Percentiles rank a stretch among this genome's conserved stretches.
phyloP scores from a whole-genome alignment of 2,329 filamentous ascomycete species.

The Nigrospora osmanthi region DNA sequence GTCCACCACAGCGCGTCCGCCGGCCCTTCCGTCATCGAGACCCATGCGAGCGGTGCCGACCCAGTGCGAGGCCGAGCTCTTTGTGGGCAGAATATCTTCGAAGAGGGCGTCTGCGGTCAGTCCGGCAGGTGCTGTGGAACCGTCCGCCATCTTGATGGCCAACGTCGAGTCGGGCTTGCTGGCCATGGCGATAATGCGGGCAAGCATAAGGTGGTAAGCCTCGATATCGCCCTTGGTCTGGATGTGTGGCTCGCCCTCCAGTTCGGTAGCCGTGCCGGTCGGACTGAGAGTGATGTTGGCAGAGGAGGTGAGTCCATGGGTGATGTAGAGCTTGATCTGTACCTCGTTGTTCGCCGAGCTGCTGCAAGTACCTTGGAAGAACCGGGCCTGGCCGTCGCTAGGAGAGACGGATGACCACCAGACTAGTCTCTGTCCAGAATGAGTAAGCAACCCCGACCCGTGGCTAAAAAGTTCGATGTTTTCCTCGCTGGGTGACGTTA shows the following conservation, averaged over 20 bases:
- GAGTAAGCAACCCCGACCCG: constrained; percentile 12
- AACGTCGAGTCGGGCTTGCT: not conserved
- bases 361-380: constrained; percentile 15
- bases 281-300: constrained; percentile 13
- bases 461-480: constrained; percentile 11
- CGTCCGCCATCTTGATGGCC: not conserved
- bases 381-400: constrained; percentile 13
- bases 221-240: constrained; percentile 12
- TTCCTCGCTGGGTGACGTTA: constrained; percentile 3
- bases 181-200: constrained; percentile 5
- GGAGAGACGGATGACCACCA: constrained; percentile 13
- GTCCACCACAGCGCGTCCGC: constrained; percentile 54
- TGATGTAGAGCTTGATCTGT: constrained; percentile 13
- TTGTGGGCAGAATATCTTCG: not conserved
- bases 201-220: constrained; percentile 5
- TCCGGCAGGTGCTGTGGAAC: no score
- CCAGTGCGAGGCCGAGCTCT: not conserved
- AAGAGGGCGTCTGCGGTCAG: not conserved
- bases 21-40: constrained; percentile 40
- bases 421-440: constrained; percentile 13
- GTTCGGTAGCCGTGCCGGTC: constrained; percentile 11
- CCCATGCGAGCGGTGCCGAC: constrained; percentile 52
- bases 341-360: constrained; percentile 9
- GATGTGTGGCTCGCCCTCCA: constrained; percentile 12
- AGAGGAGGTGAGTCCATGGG: constrained; percentile 14